Evolutionary conservation across 768 basidiomycete genomes (phyloP).

Genomic region (Lactarius akahatsu): DNA sequence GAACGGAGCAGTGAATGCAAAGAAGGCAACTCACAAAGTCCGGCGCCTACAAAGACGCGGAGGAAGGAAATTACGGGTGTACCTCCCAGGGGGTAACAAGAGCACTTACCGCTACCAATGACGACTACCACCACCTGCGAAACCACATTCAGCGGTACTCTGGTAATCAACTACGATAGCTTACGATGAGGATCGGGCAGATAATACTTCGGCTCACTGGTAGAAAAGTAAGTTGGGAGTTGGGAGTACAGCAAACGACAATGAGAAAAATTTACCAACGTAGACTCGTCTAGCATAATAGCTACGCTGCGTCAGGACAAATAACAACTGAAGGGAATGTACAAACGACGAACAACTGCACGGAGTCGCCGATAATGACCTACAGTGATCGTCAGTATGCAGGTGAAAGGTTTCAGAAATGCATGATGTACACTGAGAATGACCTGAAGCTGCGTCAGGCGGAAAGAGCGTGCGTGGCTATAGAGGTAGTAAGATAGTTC

Average conservation of each 20-base stretch:
- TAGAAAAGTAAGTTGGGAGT: background rate
- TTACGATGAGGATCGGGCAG: conserved; percentile 1
- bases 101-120: conserved; percentile 44
- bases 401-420: background rate
- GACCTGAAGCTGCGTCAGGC: background rate
- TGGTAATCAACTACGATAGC: background rate
- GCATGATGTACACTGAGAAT: background rate
- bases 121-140: conserved; percentile 37
- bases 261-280: background rate
- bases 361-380: background rate
- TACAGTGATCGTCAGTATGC: background rate
- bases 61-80: background rate
- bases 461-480: background rate
- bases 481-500: conserved; percentile 28
- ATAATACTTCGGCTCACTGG: conserved; percentile 11
- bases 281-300: conserved; percentile 18
- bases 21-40: conserved; percentile 29
- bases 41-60: conserved; percentile 24
- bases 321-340: background rate
- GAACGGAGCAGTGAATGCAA: background rate
- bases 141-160: background rate
- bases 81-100: background rate
- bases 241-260: background rate
- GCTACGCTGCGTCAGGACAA: conserved; percentile 2
- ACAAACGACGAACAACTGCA: conserved; percentile 2